Evolutionary conservation across 257 asterid genomes (phyloP).

Genomic region (Fraxinus americana): DNA sequence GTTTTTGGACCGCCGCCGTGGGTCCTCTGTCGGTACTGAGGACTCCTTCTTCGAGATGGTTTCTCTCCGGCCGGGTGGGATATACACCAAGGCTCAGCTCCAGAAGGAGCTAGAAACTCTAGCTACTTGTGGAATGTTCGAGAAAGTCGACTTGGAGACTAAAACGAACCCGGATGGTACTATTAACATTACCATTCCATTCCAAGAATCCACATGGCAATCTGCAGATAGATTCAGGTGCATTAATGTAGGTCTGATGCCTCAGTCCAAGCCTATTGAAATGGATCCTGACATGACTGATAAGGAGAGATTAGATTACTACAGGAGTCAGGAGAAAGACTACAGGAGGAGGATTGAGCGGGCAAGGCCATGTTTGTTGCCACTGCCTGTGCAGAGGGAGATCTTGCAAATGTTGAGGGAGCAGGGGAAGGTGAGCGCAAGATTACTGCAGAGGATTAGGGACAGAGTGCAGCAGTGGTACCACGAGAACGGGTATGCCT

Average conservation of each 20-base stretch:
- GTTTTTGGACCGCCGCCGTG: constrained; percentile 66
- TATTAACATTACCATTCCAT: constrained; percentile 64
- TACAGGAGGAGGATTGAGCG: constrained; percentile 74
- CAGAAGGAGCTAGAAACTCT: constrained; percentile 88
- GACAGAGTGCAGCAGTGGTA: constrained; percentile 95
- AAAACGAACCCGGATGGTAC: constrained; percentile 90
- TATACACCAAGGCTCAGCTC: constrained; percentile 87
- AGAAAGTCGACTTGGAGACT: constrained; percentile 80
- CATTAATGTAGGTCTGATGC: constrained; percentile 86
- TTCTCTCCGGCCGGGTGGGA: constrained; percentile 82
- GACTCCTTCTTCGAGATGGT: constrained; percentile 97
- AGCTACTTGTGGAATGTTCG: constrained; percentile 91
- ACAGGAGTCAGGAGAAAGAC: constrained; percentile 70
- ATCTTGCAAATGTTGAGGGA: constrained; percentile 70
- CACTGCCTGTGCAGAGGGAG: constrained; percentile 65
- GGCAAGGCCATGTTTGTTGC: constrained; percentile 87
- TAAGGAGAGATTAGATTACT: constrained; percentile 70
- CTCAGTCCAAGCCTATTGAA: constrained; percentile 80
- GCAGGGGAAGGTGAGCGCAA: constrained; percentile 77
- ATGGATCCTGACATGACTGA: constrained; percentile 97
- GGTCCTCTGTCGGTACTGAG: constrained; percentile 63
- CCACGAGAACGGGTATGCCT: constrained; percentile 86
- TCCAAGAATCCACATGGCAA: constrained; percentile 85
- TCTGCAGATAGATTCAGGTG: constrained; percentile 82
- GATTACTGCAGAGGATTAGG: constrained; percentile 93